Percentiles rank a stretch among this genome's conserved stretches.
Evolutionary conservation across 805 yeast species (phyloP).

Genomic region (Starmerella stigmatis): DNA sequence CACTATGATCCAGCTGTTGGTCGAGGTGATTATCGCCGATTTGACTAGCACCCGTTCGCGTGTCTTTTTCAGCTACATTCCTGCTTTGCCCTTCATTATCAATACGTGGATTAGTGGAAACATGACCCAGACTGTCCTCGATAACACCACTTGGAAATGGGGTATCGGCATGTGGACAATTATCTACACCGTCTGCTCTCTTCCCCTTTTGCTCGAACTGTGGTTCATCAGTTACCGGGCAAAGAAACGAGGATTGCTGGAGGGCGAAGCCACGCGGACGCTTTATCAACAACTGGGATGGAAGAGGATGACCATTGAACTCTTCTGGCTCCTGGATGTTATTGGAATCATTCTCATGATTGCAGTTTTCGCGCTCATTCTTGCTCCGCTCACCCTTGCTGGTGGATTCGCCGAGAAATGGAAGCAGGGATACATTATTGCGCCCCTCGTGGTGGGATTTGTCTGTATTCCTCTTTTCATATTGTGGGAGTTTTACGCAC

Average conservation of each 20-base stretch:
- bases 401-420: slow-evolving; percentile 51
- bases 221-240: slow-evolving; percentile 49
- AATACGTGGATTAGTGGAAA: slow-evolving; percentile 71
- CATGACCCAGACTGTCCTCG: slow-evolving; percentile 30
- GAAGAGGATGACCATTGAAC: slow-evolving; percentile 15
- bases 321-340: slow-evolving; percentile 56
- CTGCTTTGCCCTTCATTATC: slow-evolving; percentile 62
- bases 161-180: slow-evolving; percentile 74
- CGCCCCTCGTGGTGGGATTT: slow-evolving; percentile 59
- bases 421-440: slow-evolving; percentile 53
- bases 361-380: slow-evolving; percentile 49
- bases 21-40: slow-evolving; percentile 54
- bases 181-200: slow-evolving; percentile 52
- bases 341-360: slow-evolving; percentile 50
- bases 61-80: slow-evolving; percentile 51
- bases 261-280: slow-evolving; percentile 34
- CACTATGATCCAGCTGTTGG: slow-evolving; percentile 49
- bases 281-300: slow-evolving; percentile 32
- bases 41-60: slow-evolving; percentile 63
- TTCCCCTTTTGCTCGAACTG: slow-evolving; percentile 50
- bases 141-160: slow-evolving; percentile 36
- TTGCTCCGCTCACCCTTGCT: slow-evolving; percentile 67
- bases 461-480: slow-evolving; percentile 48
- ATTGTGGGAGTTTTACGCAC: slow-evolving; percentile 48
- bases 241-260: slow-evolving; percentile 40